phyloP scores from a whole-genome alignment of 2,329 filamentous ascomycete genomes.

The Scedosporium aurantiacum region DNA sequence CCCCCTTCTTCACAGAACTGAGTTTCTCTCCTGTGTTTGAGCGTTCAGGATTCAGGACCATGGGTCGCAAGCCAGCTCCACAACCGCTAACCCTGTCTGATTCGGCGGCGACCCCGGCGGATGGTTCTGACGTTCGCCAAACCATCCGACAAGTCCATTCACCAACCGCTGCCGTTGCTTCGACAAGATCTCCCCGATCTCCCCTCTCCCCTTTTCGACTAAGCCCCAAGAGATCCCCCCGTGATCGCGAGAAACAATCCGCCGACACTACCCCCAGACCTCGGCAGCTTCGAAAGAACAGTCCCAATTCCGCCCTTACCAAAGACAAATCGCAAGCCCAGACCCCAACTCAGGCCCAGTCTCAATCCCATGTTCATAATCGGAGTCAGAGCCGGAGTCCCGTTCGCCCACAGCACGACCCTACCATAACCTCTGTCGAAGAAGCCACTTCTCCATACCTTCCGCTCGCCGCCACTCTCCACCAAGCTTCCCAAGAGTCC shows the following conservation, averaged over 20 bases:
- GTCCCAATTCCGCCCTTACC: constrained; percentile 1
- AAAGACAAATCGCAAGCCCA: not conserved
- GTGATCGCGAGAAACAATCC: constrained; percentile 9
- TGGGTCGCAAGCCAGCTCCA: constrained; percentile 49
- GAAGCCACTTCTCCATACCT: constrained; percentile 15
- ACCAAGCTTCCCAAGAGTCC: constrained; percentile 13
- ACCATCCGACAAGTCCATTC: constrained; percentile 5
- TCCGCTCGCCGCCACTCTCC: constrained; percentile 17
- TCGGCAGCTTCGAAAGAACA: constrained; percentile 9
- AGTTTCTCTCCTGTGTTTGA: not conserved
- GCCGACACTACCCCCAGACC: constrained; percentile 7
- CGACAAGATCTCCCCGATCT: constrained; percentile 28
- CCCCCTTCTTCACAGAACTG: not conserved
- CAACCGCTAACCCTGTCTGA: constrained; percentile 45
- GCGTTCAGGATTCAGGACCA: constrained; percentile 17
- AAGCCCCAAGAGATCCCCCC: constrained; percentile 21
- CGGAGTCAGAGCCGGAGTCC: not conserved
- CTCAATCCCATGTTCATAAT: not conserved
- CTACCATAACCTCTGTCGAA: constrained; percentile 10
- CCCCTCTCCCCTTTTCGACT: constrained; percentile 34
- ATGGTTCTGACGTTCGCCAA: not conserved
- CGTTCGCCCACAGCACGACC: not conserved
- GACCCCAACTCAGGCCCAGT: not conserved
- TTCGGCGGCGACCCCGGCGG: constrained; percentile 10
- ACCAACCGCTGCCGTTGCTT: constrained; percentile 14